Evolutionary conservation across 805 yeast species (phyloP).

Genomic region (Saccharomyces kudriavzevii): DNA sequence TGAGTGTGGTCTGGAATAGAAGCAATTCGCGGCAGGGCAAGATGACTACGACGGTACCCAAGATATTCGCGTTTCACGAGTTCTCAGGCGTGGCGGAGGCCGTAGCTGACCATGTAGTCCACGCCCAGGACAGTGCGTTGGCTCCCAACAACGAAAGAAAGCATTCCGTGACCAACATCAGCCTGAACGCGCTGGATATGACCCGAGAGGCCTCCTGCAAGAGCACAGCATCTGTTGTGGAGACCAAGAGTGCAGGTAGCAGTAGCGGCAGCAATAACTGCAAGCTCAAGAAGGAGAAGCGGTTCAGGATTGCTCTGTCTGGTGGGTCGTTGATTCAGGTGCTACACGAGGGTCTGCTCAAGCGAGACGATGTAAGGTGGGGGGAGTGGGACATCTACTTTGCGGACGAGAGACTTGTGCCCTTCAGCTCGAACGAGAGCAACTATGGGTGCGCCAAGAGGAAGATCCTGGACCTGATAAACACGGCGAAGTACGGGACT

Average conservation of each 20-base stretch:
- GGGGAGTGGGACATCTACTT: conserved; percentile 85
- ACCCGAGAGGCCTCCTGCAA: conserved; percentile 1
- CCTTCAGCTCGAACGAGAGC: conserved; percentile 66
- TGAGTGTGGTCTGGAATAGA: neutral
- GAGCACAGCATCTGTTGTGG: neutral
- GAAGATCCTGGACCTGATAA: conserved; percentile 53
- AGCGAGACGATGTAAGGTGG: conserved; percentile 70
- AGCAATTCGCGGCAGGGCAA: neutral
- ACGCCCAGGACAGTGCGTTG: conserved; percentile 58
- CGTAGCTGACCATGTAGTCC: conserved; percentile 81
- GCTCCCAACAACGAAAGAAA: conserved; percentile 1
- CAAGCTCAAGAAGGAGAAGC: conserved; percentile 43
- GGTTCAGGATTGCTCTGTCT: conserved; percentile 81
- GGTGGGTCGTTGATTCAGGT: conserved; percentile 86
- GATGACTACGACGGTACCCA: conserved; percentile 86
- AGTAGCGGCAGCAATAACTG: neutral
- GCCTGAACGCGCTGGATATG: neutral
- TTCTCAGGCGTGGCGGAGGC: conserved; percentile 88
- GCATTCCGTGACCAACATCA: neutral
- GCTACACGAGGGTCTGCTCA: conserved; percentile 67
- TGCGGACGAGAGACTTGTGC: conserved; percentile 88
- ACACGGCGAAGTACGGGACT: conserved; percentile 20
- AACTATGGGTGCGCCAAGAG: conserved; percentile 78
- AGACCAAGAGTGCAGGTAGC: conserved; percentile 1
- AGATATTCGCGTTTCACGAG: conserved; percentile 80